These are phyloP conservation scores for Trichoderma erinaceum DNA, from an alignment of 495 filamentous ascomycete genomes.

Conservation along the genomic window DNA sequence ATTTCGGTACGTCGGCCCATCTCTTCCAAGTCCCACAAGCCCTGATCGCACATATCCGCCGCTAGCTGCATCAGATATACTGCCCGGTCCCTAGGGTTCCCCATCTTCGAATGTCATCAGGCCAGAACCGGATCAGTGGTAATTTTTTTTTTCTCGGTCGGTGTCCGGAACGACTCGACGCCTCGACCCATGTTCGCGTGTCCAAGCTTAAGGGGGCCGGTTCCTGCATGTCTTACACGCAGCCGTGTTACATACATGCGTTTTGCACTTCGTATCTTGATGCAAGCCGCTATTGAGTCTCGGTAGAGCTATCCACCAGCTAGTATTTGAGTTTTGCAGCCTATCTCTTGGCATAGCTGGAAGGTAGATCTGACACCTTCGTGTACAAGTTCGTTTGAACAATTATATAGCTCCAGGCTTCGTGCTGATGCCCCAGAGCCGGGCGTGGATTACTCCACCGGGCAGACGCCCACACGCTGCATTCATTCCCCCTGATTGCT, in stretches of 20 bases:
- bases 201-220: not conserved
- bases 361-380: not conserved
- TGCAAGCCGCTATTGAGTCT: not conserved
- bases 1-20: constrained; percentile 9
- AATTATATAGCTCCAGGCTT: not conserved
- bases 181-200: not conserved
- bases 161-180: not conserved
- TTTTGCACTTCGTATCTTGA: not conserved
- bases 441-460: too few relatives aligned
- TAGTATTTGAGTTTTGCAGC: too few relatives aligned
- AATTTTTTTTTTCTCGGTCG: not conserved
- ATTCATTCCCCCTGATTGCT: too few relatives aligned
- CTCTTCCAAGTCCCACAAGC: not conserved
- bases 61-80: not conserved
- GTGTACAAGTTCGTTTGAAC: not conserved
- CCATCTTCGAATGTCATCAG: not conserved
- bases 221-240: not conserved
- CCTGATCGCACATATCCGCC: constrained; percentile 4
- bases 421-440: not conserved
- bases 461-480: too few relatives aligned
- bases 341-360: not conserved
- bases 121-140: not conserved
- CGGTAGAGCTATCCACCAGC: not conserved
- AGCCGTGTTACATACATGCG: not conserved
- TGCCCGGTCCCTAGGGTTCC: not conserved